Evolutionary conservation across 495 filamentous ascomycete genomes (phyloP).

Genomic region (Penicillium alfredii): DNA sequence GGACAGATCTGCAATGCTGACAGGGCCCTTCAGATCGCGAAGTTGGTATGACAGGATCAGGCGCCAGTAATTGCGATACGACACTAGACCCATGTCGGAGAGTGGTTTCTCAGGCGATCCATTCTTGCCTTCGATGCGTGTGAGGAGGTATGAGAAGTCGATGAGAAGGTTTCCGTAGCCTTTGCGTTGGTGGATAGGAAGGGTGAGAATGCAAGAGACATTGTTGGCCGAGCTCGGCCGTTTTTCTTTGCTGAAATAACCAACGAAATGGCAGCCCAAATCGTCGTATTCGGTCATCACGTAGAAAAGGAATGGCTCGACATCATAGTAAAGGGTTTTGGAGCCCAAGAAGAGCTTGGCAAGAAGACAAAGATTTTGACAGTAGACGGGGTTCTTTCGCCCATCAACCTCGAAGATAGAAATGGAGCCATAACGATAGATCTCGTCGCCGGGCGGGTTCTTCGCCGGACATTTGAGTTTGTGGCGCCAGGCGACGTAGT

Average conservation of each 20-base stretch:
- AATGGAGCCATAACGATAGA: conserved; percentile 89
- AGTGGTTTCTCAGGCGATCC: conserved; percentile 96
- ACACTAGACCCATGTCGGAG: conserved; percentile 95
- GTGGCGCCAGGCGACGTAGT: conserved; percentile 95
- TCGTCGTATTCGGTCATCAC: conserved; percentile 96
- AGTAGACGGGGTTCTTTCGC: conserved; percentile 93
- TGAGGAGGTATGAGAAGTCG: conserved; percentile 95
- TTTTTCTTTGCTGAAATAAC: conserved; percentile 99
- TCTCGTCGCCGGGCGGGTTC: conserved; percentile 94
- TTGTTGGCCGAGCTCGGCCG: conserved; percentile 92
- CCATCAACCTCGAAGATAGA: conserved; percentile 98
- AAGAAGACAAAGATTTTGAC: conserved; percentile 92
- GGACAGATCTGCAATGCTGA: conserved; percentile 76
- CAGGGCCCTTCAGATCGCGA: conserved; percentile 53
- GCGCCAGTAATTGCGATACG: conserved; percentile 96
- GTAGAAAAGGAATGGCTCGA: conserved; percentile 97
- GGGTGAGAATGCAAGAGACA: conserved; percentile 91
- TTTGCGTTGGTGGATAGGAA: conserved; percentile 94
- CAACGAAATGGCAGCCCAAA: conserved; percentile 91
- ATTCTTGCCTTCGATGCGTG: conserved; percentile 85
- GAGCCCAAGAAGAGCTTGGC: conserved; percentile 96
- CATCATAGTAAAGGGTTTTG: conserved; percentile 97
- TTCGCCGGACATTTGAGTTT: conserved; percentile 97
- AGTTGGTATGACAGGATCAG: conserved; percentile 79
- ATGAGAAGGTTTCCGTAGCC: conserved; percentile 95